Conservation (phyloP, 164 flowering plant genomes). For the Chloranthus sessilifolius region DNA sequence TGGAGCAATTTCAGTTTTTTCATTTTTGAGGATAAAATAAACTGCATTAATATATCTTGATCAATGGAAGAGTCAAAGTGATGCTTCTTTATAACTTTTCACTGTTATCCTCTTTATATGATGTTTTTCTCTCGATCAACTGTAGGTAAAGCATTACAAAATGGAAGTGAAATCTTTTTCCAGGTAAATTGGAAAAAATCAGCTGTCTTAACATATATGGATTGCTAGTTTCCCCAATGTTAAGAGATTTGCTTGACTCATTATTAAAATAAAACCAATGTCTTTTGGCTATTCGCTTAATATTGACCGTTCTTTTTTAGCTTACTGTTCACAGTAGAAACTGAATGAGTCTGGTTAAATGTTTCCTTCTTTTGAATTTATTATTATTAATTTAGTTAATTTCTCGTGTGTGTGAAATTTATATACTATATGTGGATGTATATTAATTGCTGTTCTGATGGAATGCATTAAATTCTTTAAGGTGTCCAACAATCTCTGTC, state of each 20-base stretch:
- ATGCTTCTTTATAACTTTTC: background rate
- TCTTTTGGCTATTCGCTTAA: background rate
- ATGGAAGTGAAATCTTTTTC: constrained; percentile 68
- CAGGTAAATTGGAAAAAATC: constrained; percentile 43
- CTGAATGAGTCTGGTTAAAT: background rate
- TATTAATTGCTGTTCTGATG: too few relatives aligned
- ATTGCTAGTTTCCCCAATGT: too few relatives aligned
- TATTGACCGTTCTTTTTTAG: background rate
- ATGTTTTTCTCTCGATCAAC: constrained; percentile 13
- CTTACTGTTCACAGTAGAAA: background rate
- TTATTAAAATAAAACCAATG: too few relatives aligned
- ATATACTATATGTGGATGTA: too few relatives aligned
- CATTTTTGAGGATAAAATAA: too few relatives aligned
- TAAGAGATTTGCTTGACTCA: too few relatives aligned
- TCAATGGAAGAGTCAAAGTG: too few relatives aligned
- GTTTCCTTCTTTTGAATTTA: background rate
- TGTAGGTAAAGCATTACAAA: constrained; percentile 48
- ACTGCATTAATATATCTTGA: too few relatives aligned
- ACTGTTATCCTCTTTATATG: constrained; percentile 5
- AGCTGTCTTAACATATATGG: background rate
- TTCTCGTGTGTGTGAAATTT: too few relatives aligned
- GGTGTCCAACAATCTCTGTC: too few relatives aligned
- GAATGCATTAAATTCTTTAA: too few relatives aligned
- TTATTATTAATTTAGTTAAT: too few relatives aligned
- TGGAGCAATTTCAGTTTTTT: background rate